A percentile compares a stretch with the other conserved stretches of the same genome.
Conservation (phyloP, 2,329 filamentous ascomycete species). For the Parasarocladium wereldwijsianum region DNA sequence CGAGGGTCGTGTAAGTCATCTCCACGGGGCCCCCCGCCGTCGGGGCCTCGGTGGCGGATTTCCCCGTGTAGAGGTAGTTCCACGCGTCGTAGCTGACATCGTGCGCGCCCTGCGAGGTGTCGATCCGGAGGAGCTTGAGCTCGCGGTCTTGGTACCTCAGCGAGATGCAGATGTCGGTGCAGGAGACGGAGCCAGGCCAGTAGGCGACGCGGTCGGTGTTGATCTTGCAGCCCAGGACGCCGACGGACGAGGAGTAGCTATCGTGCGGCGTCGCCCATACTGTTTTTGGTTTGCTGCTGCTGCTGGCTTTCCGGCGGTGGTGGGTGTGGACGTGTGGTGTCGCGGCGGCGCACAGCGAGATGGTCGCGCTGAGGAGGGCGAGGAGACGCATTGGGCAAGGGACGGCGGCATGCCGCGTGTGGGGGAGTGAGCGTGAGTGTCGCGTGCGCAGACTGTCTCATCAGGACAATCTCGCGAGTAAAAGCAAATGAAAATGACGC, state of each 20-base stretch:
- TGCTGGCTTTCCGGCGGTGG: too few relatives aligned
- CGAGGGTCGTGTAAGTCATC: constrained; percentile 30
- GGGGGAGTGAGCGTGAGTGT: too few relatives aligned
- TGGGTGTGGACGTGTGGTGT: too few relatives aligned
- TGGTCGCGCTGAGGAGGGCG: too few relatives aligned
- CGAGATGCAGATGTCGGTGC: constrained; percentile 40
- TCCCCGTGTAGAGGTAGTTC: constrained; percentile 40
- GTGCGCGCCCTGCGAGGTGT: constrained; percentile 40
- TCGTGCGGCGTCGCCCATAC: constrained; percentile 37
- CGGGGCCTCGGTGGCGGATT: constrained; percentile 29
- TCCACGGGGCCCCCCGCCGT: constrained; percentile 29
- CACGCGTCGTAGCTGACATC: constrained; percentile 48
- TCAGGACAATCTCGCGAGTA: too few relatives aligned
- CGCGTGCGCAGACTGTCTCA: too few relatives aligned
- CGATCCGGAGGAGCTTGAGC: constrained; percentile 44
- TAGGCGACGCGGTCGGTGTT: constrained; percentile 46
- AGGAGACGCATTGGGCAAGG: too few relatives aligned
- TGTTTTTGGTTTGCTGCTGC: too few relatives aligned
- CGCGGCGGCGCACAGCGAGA: too few relatives aligned
- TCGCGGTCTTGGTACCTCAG: constrained; percentile 31
- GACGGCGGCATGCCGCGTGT: too few relatives aligned
- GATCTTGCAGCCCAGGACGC: constrained; percentile 46
- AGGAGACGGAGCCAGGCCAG: constrained; percentile 40
- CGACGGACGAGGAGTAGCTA: constrained; percentile 40
- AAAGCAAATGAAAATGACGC: too few relatives aligned